A percentile compares a stretch with the other conserved stretches of the same genome.
Evolutionary conservation across 139 green algal genomes (phyloP).

Genomic region (Diplosphaera chodatii): DNA sequence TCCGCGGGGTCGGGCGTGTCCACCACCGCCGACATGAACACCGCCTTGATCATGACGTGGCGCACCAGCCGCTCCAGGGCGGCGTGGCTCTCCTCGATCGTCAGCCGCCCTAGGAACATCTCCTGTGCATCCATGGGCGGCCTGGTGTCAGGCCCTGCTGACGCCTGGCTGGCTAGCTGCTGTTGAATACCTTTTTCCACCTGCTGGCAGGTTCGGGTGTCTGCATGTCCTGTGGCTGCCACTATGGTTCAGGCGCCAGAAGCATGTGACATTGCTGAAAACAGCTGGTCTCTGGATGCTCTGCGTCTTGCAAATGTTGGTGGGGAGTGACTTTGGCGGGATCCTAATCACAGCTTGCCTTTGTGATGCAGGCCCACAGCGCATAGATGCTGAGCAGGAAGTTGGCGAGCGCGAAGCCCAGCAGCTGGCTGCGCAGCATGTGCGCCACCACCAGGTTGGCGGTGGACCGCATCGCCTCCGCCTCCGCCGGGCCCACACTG

Average conservation of each 20-base stretch:
- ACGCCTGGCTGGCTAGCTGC: no score
- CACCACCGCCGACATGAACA: slow-evolving; percentile 35
- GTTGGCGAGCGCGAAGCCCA: neutral
- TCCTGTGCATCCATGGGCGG: slow-evolving; percentile 7
- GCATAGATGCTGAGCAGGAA: neutral
- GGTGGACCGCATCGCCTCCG: neutral
- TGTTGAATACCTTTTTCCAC: no score
- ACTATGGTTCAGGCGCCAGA: no score
- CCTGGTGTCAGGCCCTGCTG: no score
- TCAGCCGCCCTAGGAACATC: slow-evolving; percentile 41
- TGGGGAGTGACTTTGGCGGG: no score
- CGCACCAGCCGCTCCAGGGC: slow-evolving; percentile 38
- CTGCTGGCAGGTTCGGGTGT: no score
- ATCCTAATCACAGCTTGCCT: neutral
- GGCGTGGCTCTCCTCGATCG: slow-evolving; percentile 11
- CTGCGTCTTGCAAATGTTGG: no score
- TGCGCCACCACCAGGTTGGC: neutral
- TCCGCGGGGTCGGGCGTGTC: slow-evolving; percentile 13
- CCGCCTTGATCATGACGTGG: slow-evolving; percentile 37
- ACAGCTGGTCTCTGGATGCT: no score
- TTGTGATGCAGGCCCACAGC: neutral
- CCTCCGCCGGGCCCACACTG: neutral
- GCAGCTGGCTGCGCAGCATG: neutral
- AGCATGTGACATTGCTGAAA: no score
- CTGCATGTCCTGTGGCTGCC: no score